Evolutionary conservation across 1,284 basidiomycete species (phyloP).

Genomic region (Rhodotorula sp.): DNA sequence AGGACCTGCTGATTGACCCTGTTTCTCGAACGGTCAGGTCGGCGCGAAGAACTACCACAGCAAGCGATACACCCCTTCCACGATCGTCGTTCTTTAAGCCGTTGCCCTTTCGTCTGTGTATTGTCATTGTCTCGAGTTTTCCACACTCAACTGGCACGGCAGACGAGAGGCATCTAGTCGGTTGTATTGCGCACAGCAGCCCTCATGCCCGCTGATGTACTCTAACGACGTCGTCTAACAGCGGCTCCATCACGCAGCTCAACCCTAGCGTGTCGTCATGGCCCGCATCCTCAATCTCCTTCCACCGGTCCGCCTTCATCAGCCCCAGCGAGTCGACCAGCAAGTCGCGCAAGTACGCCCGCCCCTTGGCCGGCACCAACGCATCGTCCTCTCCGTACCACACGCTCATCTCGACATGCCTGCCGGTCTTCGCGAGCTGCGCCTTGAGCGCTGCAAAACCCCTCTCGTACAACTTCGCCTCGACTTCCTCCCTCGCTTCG

Average conservation of each 20-base stretch:
- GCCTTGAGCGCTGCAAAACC: conserved; percentile 11
- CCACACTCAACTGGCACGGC: not conserved
- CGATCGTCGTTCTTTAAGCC: conserved; percentile 53
- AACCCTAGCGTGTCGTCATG: conserved; percentile 32
- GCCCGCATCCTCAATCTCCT: conserved; percentile 10
- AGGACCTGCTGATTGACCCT: not conserved
- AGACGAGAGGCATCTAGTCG: not conserved
- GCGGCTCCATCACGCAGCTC: conserved; percentile 8
- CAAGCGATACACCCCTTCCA: conserved; percentile 66
- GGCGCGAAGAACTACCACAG: conserved; percentile 85
- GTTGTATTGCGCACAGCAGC: not conserved
- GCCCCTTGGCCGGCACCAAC: conserved; percentile 20
- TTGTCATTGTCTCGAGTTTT: not conserved
- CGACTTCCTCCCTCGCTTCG: not conserved
- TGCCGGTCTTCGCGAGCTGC: not conserved
- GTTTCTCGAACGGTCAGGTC: conserved; percentile 51
- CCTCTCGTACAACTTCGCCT: conserved; percentile 9
- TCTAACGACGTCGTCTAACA: not conserved
- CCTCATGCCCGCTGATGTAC: not conserved
- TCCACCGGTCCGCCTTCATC: conserved; percentile 8
- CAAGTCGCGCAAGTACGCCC: conserved; percentile 11
- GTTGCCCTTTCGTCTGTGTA: not conserved
- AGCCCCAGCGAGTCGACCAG: conserved; percentile 19
- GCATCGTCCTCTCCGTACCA: conserved; percentile 20
- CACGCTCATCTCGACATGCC: conserved; percentile 1